Percentiles rank a stretch among this genome's conserved stretches.
Conservation (phyloP, 2,329 filamentous ascomycete genomes). For the Fusarium lyarnte region DNA sequence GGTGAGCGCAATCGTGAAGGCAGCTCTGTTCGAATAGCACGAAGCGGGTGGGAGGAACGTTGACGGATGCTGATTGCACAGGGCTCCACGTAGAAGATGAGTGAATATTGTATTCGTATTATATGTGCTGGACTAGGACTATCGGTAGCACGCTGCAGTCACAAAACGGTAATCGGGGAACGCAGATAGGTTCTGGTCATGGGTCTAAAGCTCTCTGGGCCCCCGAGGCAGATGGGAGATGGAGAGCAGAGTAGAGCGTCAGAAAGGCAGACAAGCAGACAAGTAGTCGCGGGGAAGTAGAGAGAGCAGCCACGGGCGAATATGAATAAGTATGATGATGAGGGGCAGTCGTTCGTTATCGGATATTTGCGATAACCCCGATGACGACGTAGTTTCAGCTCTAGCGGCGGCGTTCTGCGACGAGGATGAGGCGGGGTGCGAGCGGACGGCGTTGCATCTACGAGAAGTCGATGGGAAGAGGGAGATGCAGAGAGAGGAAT, state of each 20-base stretch:
- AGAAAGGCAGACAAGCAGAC: conserved; percentile 7
- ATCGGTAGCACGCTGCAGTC: conserved; percentile 44
- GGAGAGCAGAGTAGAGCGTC: conserved; percentile 11
- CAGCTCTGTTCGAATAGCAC: conserved; percentile 18
- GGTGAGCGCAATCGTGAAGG: neutral
- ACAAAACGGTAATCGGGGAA: conserved; percentile 39
- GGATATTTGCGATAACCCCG: conserved; percentile 42
- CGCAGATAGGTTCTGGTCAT: conserved; percentile 39
- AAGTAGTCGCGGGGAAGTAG: conserved; percentile 14
- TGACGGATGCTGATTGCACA: conserved; percentile 20
- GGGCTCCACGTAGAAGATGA: conserved; percentile 23
- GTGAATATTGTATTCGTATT: conserved; percentile 39
- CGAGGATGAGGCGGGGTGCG: conserved; percentile 22
- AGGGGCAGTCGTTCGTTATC: conserved; percentile 44
- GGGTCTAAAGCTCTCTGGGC: conserved; percentile 31
- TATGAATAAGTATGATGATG: conserved; percentile 28
- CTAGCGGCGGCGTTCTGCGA: conserved; percentile 37
- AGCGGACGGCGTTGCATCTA: neutral
- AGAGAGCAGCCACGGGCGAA: conserved; percentile 11
- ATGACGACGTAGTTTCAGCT: conserved; percentile 41
- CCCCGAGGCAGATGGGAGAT: conserved; percentile 14
- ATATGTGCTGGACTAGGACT: conserved; percentile 44
- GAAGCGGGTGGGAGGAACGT: conserved; percentile 6
- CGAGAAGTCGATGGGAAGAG: neutral
- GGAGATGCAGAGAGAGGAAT: neutral